Percentiles rank a stretch among this genome's conserved stretches.
Evolutionary conservation across 805 yeast genomes (phyloP).

Genomic region (Priceomyces carsonii): DNA sequence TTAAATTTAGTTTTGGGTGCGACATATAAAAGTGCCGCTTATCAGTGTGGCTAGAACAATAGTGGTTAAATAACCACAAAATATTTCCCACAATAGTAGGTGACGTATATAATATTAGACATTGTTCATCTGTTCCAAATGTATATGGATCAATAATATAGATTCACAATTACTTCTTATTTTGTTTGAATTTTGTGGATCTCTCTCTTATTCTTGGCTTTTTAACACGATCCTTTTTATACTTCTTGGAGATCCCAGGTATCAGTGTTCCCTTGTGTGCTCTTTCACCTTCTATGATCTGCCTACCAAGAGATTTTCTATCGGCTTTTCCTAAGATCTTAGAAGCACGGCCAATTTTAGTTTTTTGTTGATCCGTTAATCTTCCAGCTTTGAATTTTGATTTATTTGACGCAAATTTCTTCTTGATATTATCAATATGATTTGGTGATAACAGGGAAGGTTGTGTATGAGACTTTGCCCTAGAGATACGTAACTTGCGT

Average conservation of each 20-base stretch:
- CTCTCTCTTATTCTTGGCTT: slow-evolving; percentile 62
- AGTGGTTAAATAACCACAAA: no score
- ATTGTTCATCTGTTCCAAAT: slow-evolving; percentile 28
- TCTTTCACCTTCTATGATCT: slow-evolving; percentile 71
- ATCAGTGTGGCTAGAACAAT: no score
- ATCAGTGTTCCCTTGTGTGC: slow-evolving; percentile 67
- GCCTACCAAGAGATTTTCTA: slow-evolving; percentile 62
- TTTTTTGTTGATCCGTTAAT: slow-evolving; percentile 67
- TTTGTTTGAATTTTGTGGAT: slow-evolving; percentile 49
- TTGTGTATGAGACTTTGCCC: slow-evolving; percentile 47
- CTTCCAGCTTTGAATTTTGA: slow-evolving; percentile 17
- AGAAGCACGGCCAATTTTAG: slow-evolving; percentile 78
- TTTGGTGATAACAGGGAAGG: slow-evolving; percentile 47
- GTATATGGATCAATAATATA: neutral
- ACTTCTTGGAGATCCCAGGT: slow-evolving; percentile 57
- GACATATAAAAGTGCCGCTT: no score
- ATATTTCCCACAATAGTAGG: no score
- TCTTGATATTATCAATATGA: slow-evolving; percentile 36
- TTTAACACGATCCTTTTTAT: slow-evolving; percentile 41
- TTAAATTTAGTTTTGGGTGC: no score
- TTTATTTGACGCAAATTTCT: slow-evolving; percentile 21
- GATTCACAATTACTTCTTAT: neutral
- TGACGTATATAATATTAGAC: no score
- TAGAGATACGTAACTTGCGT: slow-evolving; percentile 73
- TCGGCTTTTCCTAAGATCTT: slow-evolving; percentile 78